Evolutionary conservation across 176 grass and related monocot genomes (phyloP), one percentile per base, ranked within the genome.

Genomic region (Metroxylon sagu): DNA sequence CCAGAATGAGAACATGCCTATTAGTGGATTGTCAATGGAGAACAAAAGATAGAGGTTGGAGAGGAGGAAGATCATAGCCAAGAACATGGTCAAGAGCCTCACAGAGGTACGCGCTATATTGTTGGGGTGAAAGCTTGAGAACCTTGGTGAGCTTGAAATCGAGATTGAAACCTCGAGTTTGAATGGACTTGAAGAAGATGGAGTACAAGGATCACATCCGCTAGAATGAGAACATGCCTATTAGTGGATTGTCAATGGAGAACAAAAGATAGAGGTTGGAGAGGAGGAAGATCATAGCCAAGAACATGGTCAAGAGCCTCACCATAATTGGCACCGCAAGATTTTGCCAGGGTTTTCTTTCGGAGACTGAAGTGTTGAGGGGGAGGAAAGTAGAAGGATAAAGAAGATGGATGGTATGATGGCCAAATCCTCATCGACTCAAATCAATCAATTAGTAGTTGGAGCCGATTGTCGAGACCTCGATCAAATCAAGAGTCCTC

Each of bases 121-220:
- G 85, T 64, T 85, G 78, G 57, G 89, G 82, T 29, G 79, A 79
- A 61, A 95, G 81, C 59, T 81, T 82, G 16, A 82, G 71, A 67
- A 90, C 86, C 54, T 90, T 83, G 7, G 86, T 83, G 61, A 90
- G 75, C 54, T 85, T 85, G 71, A 96, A 96, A 31, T 90, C 83
- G 30, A 88, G 86, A 70, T 90, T 80, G 59, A 84, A 80, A 10
- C 80, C 83, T 19, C 92, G 83, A 14, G 83, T 83, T 68, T 68
- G 77, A 23, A 88, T 86, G 31, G 87, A 82, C 30, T 76, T 55
- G 86, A 96, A 87, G 81, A 84, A 90, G 39, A 69, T 57, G 54
- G 87, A 90, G 72, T 90, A 87, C 52, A 86, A 88, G 16, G 81
- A 87, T 19, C 80, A 86, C 69, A 82, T 96, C 92, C 50, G 90